A percentile compares a stretch with the other conserved stretches of the same genome.
These are phyloP conservation scores for Candolleomyces eurysporus DNA, from an alignment of 768 basidiomycete species.

Conservation along the genomic window DNA sequence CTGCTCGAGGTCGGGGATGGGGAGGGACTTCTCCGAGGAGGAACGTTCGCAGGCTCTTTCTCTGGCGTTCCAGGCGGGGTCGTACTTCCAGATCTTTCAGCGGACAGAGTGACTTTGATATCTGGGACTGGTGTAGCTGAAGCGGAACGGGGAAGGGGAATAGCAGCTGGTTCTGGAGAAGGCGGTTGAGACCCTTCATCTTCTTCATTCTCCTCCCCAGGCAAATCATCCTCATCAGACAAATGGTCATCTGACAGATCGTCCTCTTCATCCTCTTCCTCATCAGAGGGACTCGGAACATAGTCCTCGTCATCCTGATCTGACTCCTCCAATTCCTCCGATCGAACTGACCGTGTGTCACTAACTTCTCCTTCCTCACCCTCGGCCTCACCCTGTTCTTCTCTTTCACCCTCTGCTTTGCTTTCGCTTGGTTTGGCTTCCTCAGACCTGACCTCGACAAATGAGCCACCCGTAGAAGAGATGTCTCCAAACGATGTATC, in stretches of 20 bases:
- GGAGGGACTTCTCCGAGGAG: conserved; percentile 34
- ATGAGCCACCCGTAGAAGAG: conserved; percentile 22
- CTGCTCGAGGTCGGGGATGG: conserved; percentile 30
- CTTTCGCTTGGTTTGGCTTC: background rate
- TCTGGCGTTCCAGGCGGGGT: conserved; percentile 68
- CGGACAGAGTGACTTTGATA: conserved; percentile 32
- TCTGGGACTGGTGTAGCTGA: conserved; percentile 54
- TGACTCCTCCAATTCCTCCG: conserved; percentile 21
- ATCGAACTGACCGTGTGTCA: conserved; percentile 26
- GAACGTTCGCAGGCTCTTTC: conserved; percentile 33
- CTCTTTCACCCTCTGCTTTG: conserved; percentile 14
- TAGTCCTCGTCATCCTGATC: conserved; percentile 13
- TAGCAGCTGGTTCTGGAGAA: conserved; percentile 28
- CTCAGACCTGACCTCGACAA: conserved; percentile 20
- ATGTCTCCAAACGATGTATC: conserved; percentile 7
- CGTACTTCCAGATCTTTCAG: conserved; percentile 42
- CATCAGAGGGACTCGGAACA: conserved; percentile 8
- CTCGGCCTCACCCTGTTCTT: conserved; percentile 20
- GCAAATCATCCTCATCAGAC: conserved; percentile 26
- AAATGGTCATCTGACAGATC: conserved; percentile 26
- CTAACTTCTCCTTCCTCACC: conserved; percentile 25
- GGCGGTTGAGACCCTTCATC: conserved; percentile 22
- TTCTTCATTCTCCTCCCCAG: conserved; percentile 14
- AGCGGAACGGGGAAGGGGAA: conserved; percentile 48
- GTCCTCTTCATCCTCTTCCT: conserved; percentile 23